Evolutionary conservation across 352 stramenopile genomes (phyloP), one percentile per base, ranked within the genome.

Genomic region (Globisporangium cystogenes): DNA sequence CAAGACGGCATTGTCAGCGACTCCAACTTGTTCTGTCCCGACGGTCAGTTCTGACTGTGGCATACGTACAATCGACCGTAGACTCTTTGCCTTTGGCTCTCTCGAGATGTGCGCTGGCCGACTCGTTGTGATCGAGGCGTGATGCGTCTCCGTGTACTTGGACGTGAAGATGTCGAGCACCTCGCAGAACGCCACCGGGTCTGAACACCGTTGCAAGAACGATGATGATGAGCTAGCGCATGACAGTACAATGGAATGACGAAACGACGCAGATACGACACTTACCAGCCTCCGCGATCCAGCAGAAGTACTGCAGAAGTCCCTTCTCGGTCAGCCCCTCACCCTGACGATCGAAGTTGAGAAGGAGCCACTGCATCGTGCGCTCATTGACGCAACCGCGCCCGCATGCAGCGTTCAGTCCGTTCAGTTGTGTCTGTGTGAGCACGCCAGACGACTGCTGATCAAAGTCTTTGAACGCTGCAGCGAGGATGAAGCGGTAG

Each of bases 291-390:
- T 86, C 74, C 3, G 72, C 81, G 7, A 89, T 43, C 72, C 74
- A 89, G 31, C 64, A 74, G 41, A 91, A 87, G 44, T 91, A 91
- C 46, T 82, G 55, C 18, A 86, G 47, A 12, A 91, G 50, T 12
- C 77, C 77, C 37, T 69, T 65, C 48, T 88, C 74, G 0, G 76
- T 85, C 21, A 91, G 54, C 1, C 59, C 60, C 1, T 45, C 31
- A 1, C 62, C 49, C 8, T 70, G 53, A 11, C 68, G 57, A 16
- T 88, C 76, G 47, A 91, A 91, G 18, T 72, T 88, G 2, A 55
- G 23, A 0, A 82, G 16, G 1, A 91, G 51, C 81, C 81, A 91
- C 0, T 61, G 37, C 42, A 88, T 68, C 0, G 64, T 63, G 0
- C 51, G 45, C 1, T 61, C 36, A 0, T 68, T 70, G 1, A 89